Evolutionary conservation across 441 rosid genomes (phyloP), one percentile per base, ranked within the genome.

Genomic region (Biscutella laevigata): DNA sequence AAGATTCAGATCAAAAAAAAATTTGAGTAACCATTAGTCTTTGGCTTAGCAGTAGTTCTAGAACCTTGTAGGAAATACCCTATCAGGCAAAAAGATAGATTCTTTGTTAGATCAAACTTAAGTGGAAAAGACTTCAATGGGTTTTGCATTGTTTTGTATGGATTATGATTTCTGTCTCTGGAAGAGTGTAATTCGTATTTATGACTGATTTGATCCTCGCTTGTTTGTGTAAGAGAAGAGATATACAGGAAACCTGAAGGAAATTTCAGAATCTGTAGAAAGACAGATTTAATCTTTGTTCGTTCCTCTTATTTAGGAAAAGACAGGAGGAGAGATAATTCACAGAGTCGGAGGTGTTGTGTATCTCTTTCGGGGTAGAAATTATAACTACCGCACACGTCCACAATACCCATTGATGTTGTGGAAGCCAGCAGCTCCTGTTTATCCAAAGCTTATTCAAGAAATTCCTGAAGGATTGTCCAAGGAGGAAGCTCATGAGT

Each of bases 351-450:
- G 94, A 36, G 94, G 94, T 41, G 81, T 79, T 3, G 73, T 90
- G 64, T 90, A 79, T 64, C 88, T 90, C 53, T 90, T 84, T 53
- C 74, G 92, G 29, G 97, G 97, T 16, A 77, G 91, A 49, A 84
- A 90, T 75, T 90, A 90, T 53, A 74, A 84, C 26, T 74, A 81
- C 69, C 73, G 77, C 7, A 72, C 83, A 63, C 94, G 92, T 68
- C 92, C 89, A 0, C 79, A 71, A 56, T 81, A 77, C 39, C 97
- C 95, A 0, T 53, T 86, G 67, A 90, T 86, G 97, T 73, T 86
- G 20, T 90, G 95, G 97, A 86, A 86, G 61, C 95, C 97, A 35
- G 95, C 97, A 59, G 71, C 97, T 74, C 95, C 97, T 7, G 94
- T 90, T 48, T 90, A 86, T 68, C 94, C 94, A 4, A 86, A 86